Base-by-base conservation (phyloP, 163 green algal genomes). In the Dunaliella salina region DNA sequence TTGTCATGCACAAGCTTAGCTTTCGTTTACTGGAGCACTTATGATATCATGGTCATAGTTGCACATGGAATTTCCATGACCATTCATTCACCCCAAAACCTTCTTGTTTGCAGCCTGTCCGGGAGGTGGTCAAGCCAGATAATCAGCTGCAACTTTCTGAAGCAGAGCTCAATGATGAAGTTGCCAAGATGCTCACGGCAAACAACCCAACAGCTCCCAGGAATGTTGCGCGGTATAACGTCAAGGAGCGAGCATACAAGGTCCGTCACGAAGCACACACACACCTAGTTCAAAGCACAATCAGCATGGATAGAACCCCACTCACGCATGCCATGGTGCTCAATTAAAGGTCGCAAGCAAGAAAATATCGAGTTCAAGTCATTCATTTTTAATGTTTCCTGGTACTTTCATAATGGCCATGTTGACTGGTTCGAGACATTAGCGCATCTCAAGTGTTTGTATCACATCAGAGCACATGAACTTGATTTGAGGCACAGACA, bases 131-230 rank as follows among this genome's bases (percentile, higher is more conserved):
- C 26, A 92, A 92, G 33, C 95, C 95, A 11, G 86, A 93, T 26
- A 94, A 95, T 50, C 95, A 98, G 91, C 87, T 97, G 33, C 75
- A 85, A 59, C 94, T 98, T 20, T 91, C 87, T 26, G 92, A 95
- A 50, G 85, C 88, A 29, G 94, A 97, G 72, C 90, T 98, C 20
- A 88, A 91, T 33, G 94, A 98, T 87, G 96, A 98, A 86, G 93
- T 97, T 50, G 91, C 93, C 13, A 94, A 95, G 72, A 95, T 95
- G 92, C 90, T 98, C 11, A 98, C 95, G n/a, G 94, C 95, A 1
- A 96, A 95, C 85, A 98, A 98, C 86, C 95, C 96, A 24, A 85
- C 84, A 33, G 95, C 95, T 0, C 94, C 95, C 12, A 93, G 94
- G 71, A 97, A 96, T 87, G 88, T 97, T 33, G 94, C 94, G 20